phyloP scores from a whole-genome alignment of 2,329 filamentous ascomycete genomes.

The Ceratocystis diversiconidia region DNA sequence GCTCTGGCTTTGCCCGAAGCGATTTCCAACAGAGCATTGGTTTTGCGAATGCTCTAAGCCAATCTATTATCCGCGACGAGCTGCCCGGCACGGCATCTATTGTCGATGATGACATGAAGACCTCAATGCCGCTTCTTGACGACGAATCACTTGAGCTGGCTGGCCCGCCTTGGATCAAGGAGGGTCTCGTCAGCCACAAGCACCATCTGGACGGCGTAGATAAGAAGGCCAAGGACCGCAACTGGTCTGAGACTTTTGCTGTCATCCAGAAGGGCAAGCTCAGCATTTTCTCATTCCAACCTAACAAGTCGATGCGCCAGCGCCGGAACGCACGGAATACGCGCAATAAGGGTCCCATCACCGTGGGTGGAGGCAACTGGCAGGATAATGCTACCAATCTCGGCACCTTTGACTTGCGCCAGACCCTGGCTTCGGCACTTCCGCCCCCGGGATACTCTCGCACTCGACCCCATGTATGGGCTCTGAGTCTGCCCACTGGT shows the following conservation, averaged over 20 bases:
- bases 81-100: slow-evolving; percentile 40
- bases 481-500: slow-evolving; percentile 76
- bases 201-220: slow-evolving; percentile 84
- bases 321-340: slow-evolving; percentile 36
- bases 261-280: slow-evolving; percentile 91
- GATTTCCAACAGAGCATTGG: slow-evolving; percentile 95
- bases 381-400: slow-evolving; percentile 88
- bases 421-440: slow-evolving; percentile 80
- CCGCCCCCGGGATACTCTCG: slow-evolving; percentile 90
- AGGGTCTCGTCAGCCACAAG: slow-evolving; percentile 90
- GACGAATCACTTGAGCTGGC: slow-evolving; percentile 84
- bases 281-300: slow-evolving; percentile 83
- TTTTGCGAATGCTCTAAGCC: slow-evolving; percentile 89
- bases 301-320: slow-evolving; percentile 59
- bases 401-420: slow-evolving; percentile 73
- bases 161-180: slow-evolving; percentile 96
- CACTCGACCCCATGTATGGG: slow-evolving; percentile 81
- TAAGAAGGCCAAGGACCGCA: slow-evolving; percentile 83
- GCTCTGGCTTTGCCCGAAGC: slow-evolving; percentile 56
- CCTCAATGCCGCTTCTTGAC: slow-evolving; percentile 56
- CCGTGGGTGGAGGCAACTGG: slow-evolving; percentile 95
- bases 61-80: slow-evolving; percentile 82
- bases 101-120: slow-evolving; percentile 46
- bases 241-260: slow-evolving; percentile 90
- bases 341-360: slow-evolving; percentile 37